Evolutionary conservation across 2,329 filamentous ascomycete genomes (phyloP).

Genomic region (Ciborinia camelliae): DNA sequence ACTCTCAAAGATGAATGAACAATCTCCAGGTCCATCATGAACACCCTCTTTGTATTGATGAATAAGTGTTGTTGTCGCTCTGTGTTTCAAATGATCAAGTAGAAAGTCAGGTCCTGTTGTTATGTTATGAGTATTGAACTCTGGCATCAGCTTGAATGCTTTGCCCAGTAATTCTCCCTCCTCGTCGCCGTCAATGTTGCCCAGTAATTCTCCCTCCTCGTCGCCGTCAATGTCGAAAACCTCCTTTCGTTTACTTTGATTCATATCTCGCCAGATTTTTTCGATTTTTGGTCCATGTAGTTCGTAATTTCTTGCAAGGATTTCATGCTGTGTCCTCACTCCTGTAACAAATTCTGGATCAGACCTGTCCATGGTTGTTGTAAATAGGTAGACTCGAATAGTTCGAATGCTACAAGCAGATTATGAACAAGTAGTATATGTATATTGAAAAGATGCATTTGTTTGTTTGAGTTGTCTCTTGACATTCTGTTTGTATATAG

Average conservation of each 20-base stretch:
- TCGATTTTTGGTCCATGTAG: slow-evolving; percentile 40
- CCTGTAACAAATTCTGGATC: background rate
- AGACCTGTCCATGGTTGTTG: background rate
- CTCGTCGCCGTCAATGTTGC: slow-evolving; percentile 37
- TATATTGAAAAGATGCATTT: too few species aligned
- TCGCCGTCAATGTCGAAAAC: slow-evolving; percentile 39
- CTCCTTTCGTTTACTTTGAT: slow-evolving; percentile 36
- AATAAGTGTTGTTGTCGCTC: slow-evolving; percentile 38
- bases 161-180: slow-evolving; percentile 39
- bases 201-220: slow-evolving; percentile 36
- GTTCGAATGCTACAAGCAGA: too few species aligned
- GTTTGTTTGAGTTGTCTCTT: too few species aligned
- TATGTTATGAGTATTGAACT: slow-evolving; percentile 46
- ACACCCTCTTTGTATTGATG: slow-evolving; percentile 39
- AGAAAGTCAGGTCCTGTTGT: slow-evolving; percentile 39
- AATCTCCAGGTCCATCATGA: slow-evolving; percentile 40
- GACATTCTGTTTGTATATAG: too few species aligned
- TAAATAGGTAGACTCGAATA: too few species aligned
- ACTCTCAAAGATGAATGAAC: slow-evolving; percentile 38
- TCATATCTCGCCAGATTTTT: slow-evolving; percentile 42
- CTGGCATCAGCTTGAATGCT: slow-evolving; percentile 43
- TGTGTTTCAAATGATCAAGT: slow-evolving; percentile 41
- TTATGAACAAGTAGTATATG: too few species aligned
- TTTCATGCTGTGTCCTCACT: slow-evolving; percentile 38
- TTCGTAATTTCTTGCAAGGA: slow-evolving; percentile 42